Conservation (phyloP, 2,329 filamentous ascomycete species). For the Tolypocladium tropicale region DNA sequence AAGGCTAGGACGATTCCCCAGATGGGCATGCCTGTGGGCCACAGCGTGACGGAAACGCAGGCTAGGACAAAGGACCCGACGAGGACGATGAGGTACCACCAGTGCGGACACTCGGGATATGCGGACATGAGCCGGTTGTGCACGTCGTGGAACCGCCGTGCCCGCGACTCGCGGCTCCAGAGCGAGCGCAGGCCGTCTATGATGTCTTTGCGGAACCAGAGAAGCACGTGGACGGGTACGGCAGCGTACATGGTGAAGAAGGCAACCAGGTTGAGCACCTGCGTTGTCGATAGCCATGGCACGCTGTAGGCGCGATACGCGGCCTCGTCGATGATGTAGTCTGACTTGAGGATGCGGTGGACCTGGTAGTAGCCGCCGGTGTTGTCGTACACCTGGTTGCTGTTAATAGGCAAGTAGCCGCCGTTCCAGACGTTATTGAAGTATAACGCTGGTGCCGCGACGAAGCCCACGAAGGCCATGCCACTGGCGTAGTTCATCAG, state of each 20-base stretch:
- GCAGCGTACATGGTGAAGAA: slow-evolving; percentile 19
- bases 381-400: slow-evolving; percentile 46
- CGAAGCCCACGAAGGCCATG: slow-evolving; percentile 39
- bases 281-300: slow-evolving; percentile 39
- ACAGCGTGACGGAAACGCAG: slow-evolving; percentile 26
- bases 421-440: slow-evolving; percentile 36
- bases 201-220: slow-evolving; percentile 21
- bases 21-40: slow-evolving; percentile 39
- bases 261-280: slow-evolving; percentile 19
- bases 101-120: slow-evolving; percentile 36
- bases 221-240: slow-evolving; percentile 16
- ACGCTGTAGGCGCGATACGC: slow-evolving; percentile 42
- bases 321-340: slow-evolving; percentile 37
- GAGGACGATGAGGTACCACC: slow-evolving; percentile 41
- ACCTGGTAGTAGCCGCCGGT: slow-evolving; percentile 41
- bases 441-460: slow-evolving; percentile 37
- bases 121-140: slow-evolving; percentile 22
- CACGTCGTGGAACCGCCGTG: slow-evolving; percentile 24
- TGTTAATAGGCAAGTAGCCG: slow-evolving; percentile 45
- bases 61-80: slow-evolving; percentile 32
- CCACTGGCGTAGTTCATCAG: slow-evolving; percentile 16
- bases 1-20: slow-evolving; percentile 42
- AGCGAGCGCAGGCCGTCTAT: slow-evolving; percentile 13
- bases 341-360: slow-evolving; percentile 35
- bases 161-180: slow-evolving; percentile 16